phyloP scores from a whole-genome alignment of 306 rosid genomes.

The Vigna radiata region DNA sequence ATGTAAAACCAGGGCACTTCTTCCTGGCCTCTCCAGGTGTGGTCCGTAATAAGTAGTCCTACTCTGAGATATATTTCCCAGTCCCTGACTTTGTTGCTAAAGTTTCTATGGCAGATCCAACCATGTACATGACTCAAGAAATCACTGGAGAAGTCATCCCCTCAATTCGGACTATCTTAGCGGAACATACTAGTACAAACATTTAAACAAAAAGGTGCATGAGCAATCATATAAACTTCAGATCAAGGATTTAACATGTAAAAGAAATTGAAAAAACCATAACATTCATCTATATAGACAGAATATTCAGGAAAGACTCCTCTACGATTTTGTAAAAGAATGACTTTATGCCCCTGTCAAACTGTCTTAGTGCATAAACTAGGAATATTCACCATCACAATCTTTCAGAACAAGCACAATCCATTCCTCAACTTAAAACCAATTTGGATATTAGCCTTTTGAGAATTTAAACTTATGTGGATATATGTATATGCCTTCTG shows the following conservation, averaged over 20 bases:
- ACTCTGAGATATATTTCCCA: too few relatives aligned
- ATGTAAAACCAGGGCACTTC: too few relatives aligned
- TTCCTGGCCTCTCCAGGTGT: too few relatives aligned
- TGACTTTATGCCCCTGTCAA: not conserved
- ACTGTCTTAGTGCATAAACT: slow-evolving; percentile 1
- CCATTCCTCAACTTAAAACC: too few relatives aligned
- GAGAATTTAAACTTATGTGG: too few relatives aligned
- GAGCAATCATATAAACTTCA: slow-evolving; percentile 24
- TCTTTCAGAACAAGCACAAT: slow-evolving; percentile 11
- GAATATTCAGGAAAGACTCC: not conserved
- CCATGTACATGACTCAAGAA: not conserved
- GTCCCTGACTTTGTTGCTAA: not conserved
- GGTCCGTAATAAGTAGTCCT: too few relatives aligned
- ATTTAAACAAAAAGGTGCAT: slow-evolving; percentile 19
- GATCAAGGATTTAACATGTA: slow-evolving; percentile 3
- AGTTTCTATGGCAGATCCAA: not conserved
- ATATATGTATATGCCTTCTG: too few relatives aligned
- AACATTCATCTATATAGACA: not conserved
- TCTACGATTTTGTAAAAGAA: not conserved
- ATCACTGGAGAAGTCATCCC: not conserved
- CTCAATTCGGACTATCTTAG: not conserved
- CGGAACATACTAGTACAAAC: not conserved
- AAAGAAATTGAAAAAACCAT: not conserved
- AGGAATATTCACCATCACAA: not conserved
- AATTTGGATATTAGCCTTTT: too few relatives aligned